Percentiles rank a stretch among this genome's conserved stretches.
Evolutionary conservation across 768 basidiomycete species (phyloP).

Genomic region (Crassisporium funariophilum): DNA sequence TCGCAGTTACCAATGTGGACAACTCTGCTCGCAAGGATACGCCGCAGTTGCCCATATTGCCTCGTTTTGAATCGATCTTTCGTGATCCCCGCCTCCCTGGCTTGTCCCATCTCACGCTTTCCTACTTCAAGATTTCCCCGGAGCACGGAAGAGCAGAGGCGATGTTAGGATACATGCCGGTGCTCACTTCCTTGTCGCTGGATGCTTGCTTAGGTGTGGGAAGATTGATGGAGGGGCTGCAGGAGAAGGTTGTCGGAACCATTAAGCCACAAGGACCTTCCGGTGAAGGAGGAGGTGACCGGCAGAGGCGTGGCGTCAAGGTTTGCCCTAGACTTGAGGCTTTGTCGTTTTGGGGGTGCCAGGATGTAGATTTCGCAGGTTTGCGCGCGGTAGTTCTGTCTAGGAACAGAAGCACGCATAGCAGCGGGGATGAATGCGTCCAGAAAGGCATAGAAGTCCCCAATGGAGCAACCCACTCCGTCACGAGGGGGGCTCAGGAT

Average conservation of each 20-base stretch:
- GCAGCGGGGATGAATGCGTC: conserved; percentile 21
- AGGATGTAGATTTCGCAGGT: conserved; percentile 40
- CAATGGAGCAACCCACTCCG: conserved; percentile 14
- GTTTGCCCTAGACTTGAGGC: conserved; percentile 53
- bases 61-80: conserved; percentile 54
- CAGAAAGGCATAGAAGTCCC: conserved; percentile 26
- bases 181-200: conserved; percentile 48
- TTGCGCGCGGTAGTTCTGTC: conserved; percentile 40
- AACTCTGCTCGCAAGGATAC: conserved; percentile 19
- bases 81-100: conserved; percentile 55
- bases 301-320: conserved; percentile 38
- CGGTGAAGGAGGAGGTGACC: not conserved
- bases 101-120: conserved; percentile 53
- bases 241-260: conserved; percentile 35
- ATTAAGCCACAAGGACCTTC: conserved; percentile 8
- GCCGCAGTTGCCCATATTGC: conserved; percentile 35
- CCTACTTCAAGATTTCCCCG: conserved; percentile 43
- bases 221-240: conserved; percentile 41
- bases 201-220: conserved; percentile 47
- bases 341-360: conserved; percentile 54
- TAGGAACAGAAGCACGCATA: conserved; percentile 38
- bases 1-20: conserved; percentile 45
- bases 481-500: conserved; percentile 13
- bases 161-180: conserved; percentile 55
- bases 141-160: conserved; percentile 38